Conservation (phyloP, 257 asterid species). For the Plectranthus barbatus region DNA sequence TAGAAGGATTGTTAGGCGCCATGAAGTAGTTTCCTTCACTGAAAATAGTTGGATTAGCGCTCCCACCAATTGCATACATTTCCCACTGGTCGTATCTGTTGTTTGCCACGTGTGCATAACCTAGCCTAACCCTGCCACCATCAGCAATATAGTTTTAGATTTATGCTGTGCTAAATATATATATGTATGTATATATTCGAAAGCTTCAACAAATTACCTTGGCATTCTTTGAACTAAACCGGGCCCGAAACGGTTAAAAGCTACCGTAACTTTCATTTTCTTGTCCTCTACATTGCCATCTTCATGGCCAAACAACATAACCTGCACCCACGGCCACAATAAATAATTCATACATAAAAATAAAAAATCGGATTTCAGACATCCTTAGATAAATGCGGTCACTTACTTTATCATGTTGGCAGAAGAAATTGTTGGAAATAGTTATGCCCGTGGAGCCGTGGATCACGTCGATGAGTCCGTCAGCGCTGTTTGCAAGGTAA, state of each 20-base stretch:
- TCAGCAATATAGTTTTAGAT: neutral
- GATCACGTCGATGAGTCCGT: slow-evolving; percentile 78
- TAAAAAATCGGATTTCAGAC: no score
- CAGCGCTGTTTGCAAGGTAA: slow-evolving; percentile 43
- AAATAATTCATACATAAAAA: no score
- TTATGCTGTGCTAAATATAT: no score
- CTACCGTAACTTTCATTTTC: slow-evolving; percentile 62
- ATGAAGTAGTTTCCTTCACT: slow-evolving; percentile 85
- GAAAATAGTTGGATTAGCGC: slow-evolving; percentile 82
- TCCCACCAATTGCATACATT: slow-evolving; percentile 92
- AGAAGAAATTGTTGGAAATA: slow-evolving; percentile 72
- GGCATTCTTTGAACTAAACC: slow-evolving; percentile 93
- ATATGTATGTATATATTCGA: neutral
- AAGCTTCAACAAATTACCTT: neutral
- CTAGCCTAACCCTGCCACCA: slow-evolving; percentile 55
- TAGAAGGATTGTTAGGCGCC: slow-evolving; percentile 39
- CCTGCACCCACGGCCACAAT: slow-evolving; percentile 12
- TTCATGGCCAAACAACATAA: slow-evolving; percentile 59
- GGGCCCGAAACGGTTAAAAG: slow-evolving; percentile 77
- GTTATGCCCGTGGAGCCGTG: slow-evolving; percentile 75
- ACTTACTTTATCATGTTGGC: slow-evolving; percentile 79
- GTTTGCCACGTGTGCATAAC: slow-evolving; percentile 79
- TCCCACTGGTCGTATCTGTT: slow-evolving; percentile 67
- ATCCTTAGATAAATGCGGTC: no score
- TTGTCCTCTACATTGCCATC: slow-evolving; percentile 54